Percentiles rank a stretch among this genome's conserved stretches.
These are phyloP conservation scores for Salvia miltiorrhiza DNA, from an alignment of 257 asterid genomes.

Conservation along the genomic window DNA sequence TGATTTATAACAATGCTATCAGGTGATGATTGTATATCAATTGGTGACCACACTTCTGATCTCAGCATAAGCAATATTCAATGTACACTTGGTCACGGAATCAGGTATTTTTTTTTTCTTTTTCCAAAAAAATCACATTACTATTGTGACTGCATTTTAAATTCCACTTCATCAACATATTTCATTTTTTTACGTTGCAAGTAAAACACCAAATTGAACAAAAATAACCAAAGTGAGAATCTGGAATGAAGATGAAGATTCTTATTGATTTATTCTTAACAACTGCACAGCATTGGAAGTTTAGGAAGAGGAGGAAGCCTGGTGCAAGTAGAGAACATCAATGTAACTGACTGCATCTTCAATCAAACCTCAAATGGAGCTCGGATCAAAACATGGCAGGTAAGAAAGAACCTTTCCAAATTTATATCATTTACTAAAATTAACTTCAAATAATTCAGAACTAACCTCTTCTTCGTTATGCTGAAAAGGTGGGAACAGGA, in stretches of 20 bases:
- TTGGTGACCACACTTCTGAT: constrained; percentile 58
- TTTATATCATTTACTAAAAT: not conserved
- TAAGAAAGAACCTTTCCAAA: not conserved
- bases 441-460: not conserved
- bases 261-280: not conserved
- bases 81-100: constrained; percentile 91
- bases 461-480: not conserved
- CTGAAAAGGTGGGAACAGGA: not conserved
- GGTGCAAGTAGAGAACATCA: constrained; percentile 58
- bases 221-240: not conserved
- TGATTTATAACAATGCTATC: not conserved
- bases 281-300: constrained; percentile 67
- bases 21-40: constrained; percentile 86
- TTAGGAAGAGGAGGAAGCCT: constrained; percentile 51
- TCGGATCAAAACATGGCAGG: constrained; percentile 95
- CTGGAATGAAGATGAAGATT: not conserved
- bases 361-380: constrained; percentile 80
- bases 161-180: not conserved
- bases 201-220: not conserved
- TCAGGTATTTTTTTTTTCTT: constrained; percentile 37
- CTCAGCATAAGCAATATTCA: constrained; percentile 36
- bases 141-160: not conserved
- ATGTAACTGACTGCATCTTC: constrained; percentile 38
- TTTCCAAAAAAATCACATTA: not conserved
- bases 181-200: not conserved